These are phyloP conservation scores for Botrytis hyacinthi DNA, from an alignment of 2,329 filamentous ascomycete genomes.

Conservation along the genomic window DNA sequence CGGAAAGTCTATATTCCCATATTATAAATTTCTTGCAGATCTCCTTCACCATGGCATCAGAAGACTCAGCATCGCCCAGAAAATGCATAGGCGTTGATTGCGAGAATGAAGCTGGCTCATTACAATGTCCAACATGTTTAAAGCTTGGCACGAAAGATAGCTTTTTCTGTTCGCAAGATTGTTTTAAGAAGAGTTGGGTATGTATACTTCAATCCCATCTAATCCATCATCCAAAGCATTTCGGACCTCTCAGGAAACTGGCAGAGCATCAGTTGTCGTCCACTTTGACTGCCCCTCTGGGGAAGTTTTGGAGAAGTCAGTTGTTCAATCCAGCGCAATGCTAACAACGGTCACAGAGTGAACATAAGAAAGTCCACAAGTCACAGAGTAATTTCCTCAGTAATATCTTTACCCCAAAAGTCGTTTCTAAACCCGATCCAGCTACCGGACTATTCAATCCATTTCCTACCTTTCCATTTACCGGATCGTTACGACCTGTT, in stretches of 20 bases:
- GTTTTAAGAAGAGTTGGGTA: conserved; percentile 99
- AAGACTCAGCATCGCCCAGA: conserved; percentile 54
- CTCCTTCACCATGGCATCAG: conserved; percentile 33
- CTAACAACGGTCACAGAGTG: conserved; percentile 51
- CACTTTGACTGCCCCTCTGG: not conserved
- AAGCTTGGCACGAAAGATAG: conserved; percentile 85
- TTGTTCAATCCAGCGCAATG: conserved; percentile 19
- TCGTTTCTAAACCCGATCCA: conserved; percentile 89
- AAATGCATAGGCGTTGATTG: conserved; percentile 83
- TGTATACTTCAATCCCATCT: conserved; percentile 32
- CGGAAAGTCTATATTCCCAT: not conserved
- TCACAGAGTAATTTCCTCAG: conserved; percentile 72
- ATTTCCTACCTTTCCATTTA: conserved; percentile 82
- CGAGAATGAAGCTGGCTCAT: conserved; percentile 75
- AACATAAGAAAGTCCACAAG: conserved; percentile 85
- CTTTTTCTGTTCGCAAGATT: conserved; percentile 97
- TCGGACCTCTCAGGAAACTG: not conserved
- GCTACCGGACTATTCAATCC: conserved; percentile 88
- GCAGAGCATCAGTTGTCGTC: not conserved
- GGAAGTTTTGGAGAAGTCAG: not conserved
- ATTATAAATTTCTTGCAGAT: not conserved
- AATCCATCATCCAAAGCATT: not conserved
- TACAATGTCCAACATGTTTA: conserved; percentile 94
- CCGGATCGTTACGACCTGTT: conserved; percentile 78
- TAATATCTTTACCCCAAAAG: conserved; percentile 72